Evolutionary conservation across 306 rosid species (phyloP), one percentile per base, ranked within the genome.

Genomic region (Canavalia gladiata): DNA sequence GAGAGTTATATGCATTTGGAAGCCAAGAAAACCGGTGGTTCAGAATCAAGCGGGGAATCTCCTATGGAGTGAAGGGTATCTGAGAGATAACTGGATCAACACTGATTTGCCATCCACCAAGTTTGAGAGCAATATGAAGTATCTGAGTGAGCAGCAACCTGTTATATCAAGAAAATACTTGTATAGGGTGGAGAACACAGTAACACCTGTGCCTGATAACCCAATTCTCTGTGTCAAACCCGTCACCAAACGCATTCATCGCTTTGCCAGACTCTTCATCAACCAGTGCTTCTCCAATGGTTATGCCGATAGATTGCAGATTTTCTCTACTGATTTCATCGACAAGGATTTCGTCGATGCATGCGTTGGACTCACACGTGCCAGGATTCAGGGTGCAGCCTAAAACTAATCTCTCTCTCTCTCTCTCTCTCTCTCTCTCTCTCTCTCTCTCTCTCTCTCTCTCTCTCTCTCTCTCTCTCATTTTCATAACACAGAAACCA

Each of bases 111-210:
- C 99, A 47, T 87, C 92, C 30, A 95, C 97, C 0, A 95, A 95
- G 43, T 95, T 95, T 34, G 99, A 95, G 2, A 86, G 97, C 58
- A 95, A 95, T 43, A 7, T 93, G 87, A 89, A 93, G 87, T 42
- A 80, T 86, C 68, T 95, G 89, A 85, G 93, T 2, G 89, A 91
- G 71, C 99, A 95, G 54, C 81, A 89, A 11, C 75, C 89, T 10
- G 92, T 82, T 29, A 2, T 80, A 13, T 80, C 89, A 0, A 88
- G 99, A 82, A 93, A 93, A 52, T 95, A 79, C 86, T 93, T 95
- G 43, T 95, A 95, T 51, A 90, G 98, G 55, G 99, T 95, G 79
- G 99, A 95, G 91, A 95, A 93, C 64, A 95, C 98, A 1, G 96
- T 85, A 65, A 95, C 99, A 0, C 98, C 98, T 0, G 89, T 88